These are phyloP conservation scores for Neopestalotiopsis rosae DNA, from an alignment of 2,329 filamentous ascomycete species.

Conservation along the genomic window DNA sequence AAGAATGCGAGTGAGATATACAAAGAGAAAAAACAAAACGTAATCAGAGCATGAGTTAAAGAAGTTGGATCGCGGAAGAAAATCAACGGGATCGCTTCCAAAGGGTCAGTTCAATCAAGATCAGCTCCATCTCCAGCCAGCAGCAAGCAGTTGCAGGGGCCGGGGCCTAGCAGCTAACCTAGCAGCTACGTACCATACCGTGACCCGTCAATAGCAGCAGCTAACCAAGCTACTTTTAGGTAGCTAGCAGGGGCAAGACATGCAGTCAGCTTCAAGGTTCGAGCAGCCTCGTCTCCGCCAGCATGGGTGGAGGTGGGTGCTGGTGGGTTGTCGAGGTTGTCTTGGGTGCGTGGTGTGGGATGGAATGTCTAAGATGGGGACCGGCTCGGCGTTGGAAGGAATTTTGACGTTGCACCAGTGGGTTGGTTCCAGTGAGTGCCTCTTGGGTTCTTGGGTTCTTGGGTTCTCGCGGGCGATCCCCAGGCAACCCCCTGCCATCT, in stretches of 20 bases:
- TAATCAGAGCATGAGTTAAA: background rate
- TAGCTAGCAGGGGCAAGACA: conserved; percentile 3
- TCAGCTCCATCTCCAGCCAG: too few species aligned
- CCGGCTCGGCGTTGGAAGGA: background rate
- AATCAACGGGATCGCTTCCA: background rate
- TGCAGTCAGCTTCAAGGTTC: conserved; percentile 13
- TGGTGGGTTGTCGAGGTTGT: too few species aligned
- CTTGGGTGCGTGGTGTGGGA: too few species aligned
- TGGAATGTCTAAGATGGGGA: background rate
- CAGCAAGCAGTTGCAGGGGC: background rate
- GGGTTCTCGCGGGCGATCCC: background rate
- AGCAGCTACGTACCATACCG: background rate
- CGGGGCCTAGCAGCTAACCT: background rate
- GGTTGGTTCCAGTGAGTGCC: conserved; percentile 1
- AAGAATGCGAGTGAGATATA: background rate
- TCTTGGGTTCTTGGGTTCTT: background rate
- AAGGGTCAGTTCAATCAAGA: background rate
- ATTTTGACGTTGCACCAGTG: conserved; percentile 12
- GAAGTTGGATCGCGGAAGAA: background rate
- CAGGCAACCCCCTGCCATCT: background rate
- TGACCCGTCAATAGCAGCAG: background rate
- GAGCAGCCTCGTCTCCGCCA: conserved; percentile 13
- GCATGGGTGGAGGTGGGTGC: background rate
- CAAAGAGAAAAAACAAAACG: background rate
- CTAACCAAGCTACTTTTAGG: background rate